Evolutionary conservation across 2,329 filamentous ascomycete species (phyloP).

Genomic region (Aspergillaceae sp.): DNA sequence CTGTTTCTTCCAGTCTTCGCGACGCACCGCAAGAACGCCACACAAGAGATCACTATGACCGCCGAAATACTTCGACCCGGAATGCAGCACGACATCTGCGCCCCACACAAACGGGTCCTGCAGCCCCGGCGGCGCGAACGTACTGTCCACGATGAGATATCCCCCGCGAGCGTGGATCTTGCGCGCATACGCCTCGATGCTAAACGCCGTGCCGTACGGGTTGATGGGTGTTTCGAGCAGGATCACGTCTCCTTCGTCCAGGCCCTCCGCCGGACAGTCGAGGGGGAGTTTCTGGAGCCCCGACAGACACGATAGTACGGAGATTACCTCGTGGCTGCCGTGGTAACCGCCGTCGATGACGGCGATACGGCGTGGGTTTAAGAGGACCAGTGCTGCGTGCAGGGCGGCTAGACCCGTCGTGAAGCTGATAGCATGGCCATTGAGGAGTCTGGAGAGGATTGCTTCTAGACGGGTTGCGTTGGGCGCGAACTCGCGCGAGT

Average conservation of each 20-base stretch:
- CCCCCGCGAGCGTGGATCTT: conserved; percentile 64
- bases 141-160: conserved; percentile 72
- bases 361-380: conserved; percentile 74
- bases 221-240: conserved; percentile 90
- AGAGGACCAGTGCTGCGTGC: conserved; percentile 69
- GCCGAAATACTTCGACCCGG: conserved; percentile 88
- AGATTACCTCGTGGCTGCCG: conserved; percentile 83
- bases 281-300: conserved; percentile 65
- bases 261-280: conserved; percentile 54
- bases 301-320: conserved; percentile 63
- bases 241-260: conserved; percentile 69
- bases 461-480: conserved; percentile 80
- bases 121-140: conserved; percentile 80
- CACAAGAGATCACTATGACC: conserved; percentile 90
- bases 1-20: conserved; percentile 47
- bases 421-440: conserved; percentile 62
- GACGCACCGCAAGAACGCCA: conserved; percentile 62
- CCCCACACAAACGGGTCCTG: conserved; percentile 73
- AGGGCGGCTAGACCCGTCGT: conserved; percentile 76
- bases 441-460: conserved; percentile 64
- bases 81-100: conserved; percentile 81
- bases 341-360: conserved; percentile 85
- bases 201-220: conserved; percentile 68
- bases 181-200: conserved; percentile 60
- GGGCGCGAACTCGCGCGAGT: conserved; percentile 71